Evolutionary conservation across 2,329 filamentous ascomycete genomes (phyloP), one percentile per base, ranked within the genome.

Genomic region (Pseudogymnoascus sp.): DNA sequence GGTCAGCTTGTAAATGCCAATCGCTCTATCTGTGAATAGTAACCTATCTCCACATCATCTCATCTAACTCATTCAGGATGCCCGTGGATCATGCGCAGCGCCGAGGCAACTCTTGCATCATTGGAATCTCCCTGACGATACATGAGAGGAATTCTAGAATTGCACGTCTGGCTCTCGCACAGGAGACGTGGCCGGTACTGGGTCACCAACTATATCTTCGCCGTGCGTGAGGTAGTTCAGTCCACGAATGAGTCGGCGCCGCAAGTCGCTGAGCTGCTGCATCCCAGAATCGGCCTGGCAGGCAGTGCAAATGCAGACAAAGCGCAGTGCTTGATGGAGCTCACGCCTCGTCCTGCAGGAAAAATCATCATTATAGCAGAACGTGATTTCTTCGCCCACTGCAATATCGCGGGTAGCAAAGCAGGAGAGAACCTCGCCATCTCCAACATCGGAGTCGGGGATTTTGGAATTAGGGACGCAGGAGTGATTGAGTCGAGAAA

Each of bases 121-220:
- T 35, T 40, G n/a, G 36, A 35, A 39, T 64, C 60, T 15, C 3
- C 36, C 29, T 48, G 35, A 9, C 63, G 62, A 61, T 68, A 66
- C 18, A 58, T 15, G 62, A 61, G 42, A 61, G 58, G 10, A 66
- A 67, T 39, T 15, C 39, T 31, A 62, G 58, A 25, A 63, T 66
- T 60, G 64, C 62, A 15, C 60, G 45, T 60, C 59, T 64, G 6
- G 66, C 61, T 42, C 52, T 66, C 18, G 37, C n/a, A 55, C 61
- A 66, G 35, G 58, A 65, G 59, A 64, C 63, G 7, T 65, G 62
- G 1, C 15, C 4, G 6, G 5, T 15, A 3, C 37, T 1, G n/a
- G 8, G 0, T 8, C 37, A 5, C 7, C 7, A 3, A 40, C 7
- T 4, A 13, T 4, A 42, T 42, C 39, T 10, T 42, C 18, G 2